phyloP scores from a whole-genome alignment of 169 alveolate species.

The Sarcocystis neurona region DNA sequence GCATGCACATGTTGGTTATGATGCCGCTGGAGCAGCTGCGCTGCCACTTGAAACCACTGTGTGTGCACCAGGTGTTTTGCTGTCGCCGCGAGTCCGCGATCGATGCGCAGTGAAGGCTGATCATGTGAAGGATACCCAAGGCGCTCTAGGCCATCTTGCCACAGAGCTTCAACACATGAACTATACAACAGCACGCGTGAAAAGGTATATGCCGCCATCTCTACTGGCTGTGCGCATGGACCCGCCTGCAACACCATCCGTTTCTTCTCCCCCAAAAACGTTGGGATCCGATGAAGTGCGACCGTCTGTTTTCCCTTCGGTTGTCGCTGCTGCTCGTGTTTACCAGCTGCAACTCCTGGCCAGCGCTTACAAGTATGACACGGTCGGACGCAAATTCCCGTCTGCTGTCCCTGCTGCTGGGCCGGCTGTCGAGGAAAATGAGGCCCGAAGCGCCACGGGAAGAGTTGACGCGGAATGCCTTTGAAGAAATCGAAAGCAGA shows the following conservation, averaged over 20 bases:
- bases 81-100: slow-evolving; percentile 81
- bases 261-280: slow-evolving; percentile 34
- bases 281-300: too few species aligned
- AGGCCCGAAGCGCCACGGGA: not conserved
- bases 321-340: too few species aligned
- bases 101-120: slow-evolving; percentile 70
- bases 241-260: slow-evolving; percentile 74
- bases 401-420: not conserved
- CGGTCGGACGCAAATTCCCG: not conserved
- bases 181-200: slow-evolving; percentile 65
- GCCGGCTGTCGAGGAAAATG: not conserved
- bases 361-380: too few species aligned
- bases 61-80: slow-evolving; percentile 74
- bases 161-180: too few species aligned
- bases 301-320: too few species aligned
- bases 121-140: slow-evolving; percentile 65
- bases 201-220: slow-evolving; percentile 68
- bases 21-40: slow-evolving; percentile 69
- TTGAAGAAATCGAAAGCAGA: slow-evolving; percentile 40
- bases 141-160: slow-evolving; percentile 70
- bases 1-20: slow-evolving; percentile 39
- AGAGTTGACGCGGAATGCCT: not conserved
- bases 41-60: slow-evolving; percentile 77
- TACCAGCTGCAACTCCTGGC: too few species aligned
- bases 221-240: slow-evolving; percentile 74